phyloP scores from a whole-genome alignment of 2,329 filamentous ascomycete genomes.

The Cercospora sp. region DNA sequence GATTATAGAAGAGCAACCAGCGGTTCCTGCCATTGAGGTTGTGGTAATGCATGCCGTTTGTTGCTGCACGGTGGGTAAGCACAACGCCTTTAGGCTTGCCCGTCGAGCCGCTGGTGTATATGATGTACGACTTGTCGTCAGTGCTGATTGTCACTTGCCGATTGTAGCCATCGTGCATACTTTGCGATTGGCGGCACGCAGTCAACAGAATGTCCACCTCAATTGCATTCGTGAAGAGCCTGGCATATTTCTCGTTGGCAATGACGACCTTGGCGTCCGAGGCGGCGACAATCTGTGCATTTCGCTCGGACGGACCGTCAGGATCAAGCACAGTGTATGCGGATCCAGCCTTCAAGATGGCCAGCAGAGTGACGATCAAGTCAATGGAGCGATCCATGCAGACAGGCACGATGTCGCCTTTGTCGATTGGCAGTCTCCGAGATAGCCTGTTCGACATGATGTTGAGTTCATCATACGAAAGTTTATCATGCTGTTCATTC shows the following conservation, averaged over 20 bases:
- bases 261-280: background rate
- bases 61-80: constrained; percentile 58
- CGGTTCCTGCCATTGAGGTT: background rate
- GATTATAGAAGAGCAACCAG: constrained; percentile 16
- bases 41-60: constrained; percentile 3
- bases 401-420: background rate
- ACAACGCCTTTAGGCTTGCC: constrained; percentile 75
- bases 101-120: constrained; percentile 60
- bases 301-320: background rate
- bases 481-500: background rate
- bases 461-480: background rate
- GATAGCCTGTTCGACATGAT: background rate
- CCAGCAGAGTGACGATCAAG: background rate
- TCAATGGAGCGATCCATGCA: constrained; percentile 3
- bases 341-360: background rate
- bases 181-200: background rate
- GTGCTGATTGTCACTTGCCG: background rate
- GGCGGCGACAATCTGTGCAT: constrained; percentile 2
- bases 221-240: background rate
- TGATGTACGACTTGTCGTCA: constrained; percentile 6
- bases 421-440: background rate
- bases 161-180: background rate
- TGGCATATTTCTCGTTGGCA: background rate
- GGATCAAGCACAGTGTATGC: constrained; percentile 5
- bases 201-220: background rate